phyloP scores from a whole-genome alignment of 129 eudicot species.

The Centrapalus pauciflorus region DNA sequence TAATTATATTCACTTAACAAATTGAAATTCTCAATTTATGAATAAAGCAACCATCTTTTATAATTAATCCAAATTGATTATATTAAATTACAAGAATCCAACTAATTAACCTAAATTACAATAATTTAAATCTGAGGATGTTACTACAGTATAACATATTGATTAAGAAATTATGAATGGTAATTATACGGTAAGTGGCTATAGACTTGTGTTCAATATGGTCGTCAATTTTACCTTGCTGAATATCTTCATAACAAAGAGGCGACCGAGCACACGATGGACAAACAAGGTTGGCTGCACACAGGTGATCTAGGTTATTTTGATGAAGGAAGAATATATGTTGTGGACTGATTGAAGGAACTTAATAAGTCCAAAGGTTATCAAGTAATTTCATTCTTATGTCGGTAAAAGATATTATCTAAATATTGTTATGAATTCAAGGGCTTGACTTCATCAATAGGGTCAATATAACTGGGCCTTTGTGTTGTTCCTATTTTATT shows the following conservation, averaged over 20 bases:
- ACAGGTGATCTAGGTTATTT: slow-evolving; percentile 96
- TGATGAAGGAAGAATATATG: slow-evolving; percentile 77
- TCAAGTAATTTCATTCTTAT: slow-evolving; percentile 49
- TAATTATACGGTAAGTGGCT: background rate
- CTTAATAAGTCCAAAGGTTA: slow-evolving; percentile 87
- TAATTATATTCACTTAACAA: no score
- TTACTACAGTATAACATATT: background rate
- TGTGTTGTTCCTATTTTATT: no score
- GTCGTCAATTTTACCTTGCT: slow-evolving; percentile 14
- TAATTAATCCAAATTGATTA: no score
- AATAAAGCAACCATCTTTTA: no score
- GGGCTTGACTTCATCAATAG: no score
- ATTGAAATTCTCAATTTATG: no score
- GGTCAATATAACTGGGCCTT: no score
- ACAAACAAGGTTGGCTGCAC: slow-evolving; percentile 81
- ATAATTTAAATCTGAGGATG: no score
- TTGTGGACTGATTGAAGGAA: slow-evolving; percentile 86
- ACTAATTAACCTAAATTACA: no score
- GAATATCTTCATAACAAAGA: slow-evolving; percentile 73
- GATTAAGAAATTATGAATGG: background rate
- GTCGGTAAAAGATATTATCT: background rate
- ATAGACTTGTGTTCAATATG: background rate
- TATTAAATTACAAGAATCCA: no score
- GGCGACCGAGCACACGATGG: slow-evolving; percentile 81
- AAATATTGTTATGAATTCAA: no score